Evolutionary conservation across 169 alveolate species (phyloP), one percentile per base, ranked within the genome.

Genomic region (Condylostoma magnum): DNA sequence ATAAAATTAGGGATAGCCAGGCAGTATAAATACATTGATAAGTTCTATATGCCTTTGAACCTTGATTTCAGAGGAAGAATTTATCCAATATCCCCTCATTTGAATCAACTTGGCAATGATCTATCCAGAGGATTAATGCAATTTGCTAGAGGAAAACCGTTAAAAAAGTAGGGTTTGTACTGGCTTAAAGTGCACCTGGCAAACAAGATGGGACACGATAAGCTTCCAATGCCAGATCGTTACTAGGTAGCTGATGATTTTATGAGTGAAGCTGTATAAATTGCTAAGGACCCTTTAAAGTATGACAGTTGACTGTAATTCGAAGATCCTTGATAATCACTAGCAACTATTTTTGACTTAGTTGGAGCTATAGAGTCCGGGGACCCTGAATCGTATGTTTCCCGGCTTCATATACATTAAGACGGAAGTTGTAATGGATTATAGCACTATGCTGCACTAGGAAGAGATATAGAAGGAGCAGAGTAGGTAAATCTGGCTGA

Each of bases 341-440:
- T 95, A 36, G 96, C 98, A 8, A 95, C 97, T 0, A 82, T 94
- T 65, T 69, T 86, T 34, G 99, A 95, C 30, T 70, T 93, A 8
- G 79, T 85, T 20, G 82, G 77, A 18, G 97, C 98, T 8, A 5
- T 91, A 46, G 69, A 83, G 46, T 81, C 93, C 6, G 80, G 77
- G 0, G 87, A 95, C 66, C 96, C 98, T 15, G 83, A 81, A 47
- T 80, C 90, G 31, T 93, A 88, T 80, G 44, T 80, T 67, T 90
- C 96, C 46, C 80, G 79, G 55, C 69, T 93, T 47, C 99, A 98
- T n/a, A 90, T 97, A 0, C 99, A 97, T 79, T 96, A 94, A 60
- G 99, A 97, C 80, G 99, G 99, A 10, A 92, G 98, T 12, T 97
- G 99, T 82, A 97, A 97, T 63, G 99, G 99, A 18, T 82, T 97